A percentile compares a stretch with the other conserved stretches of the same genome.
Evolutionary conservation across 1,284 basidiomycete species (phyloP).

Genomic region (Moesziomyces sp.): DNA sequence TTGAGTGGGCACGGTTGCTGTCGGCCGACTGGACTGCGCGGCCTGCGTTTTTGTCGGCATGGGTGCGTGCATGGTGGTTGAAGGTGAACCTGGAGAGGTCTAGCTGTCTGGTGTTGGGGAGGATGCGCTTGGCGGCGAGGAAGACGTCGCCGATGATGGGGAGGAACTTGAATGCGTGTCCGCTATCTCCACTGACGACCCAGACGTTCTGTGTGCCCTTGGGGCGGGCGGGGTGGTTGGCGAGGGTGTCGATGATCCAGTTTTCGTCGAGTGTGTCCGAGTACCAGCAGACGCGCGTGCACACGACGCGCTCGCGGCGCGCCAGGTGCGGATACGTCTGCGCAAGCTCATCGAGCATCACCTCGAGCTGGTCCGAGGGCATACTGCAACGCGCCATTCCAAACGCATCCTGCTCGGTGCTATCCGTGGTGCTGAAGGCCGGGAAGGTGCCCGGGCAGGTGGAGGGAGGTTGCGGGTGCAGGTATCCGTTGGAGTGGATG

Average conservation of each 20-base stretch:
- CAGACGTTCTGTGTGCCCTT: conserved; percentile 64
- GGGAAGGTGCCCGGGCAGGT: conserved; percentile 29
- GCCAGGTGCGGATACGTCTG: conserved; percentile 77
- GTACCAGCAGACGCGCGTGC: conserved; percentile 85
- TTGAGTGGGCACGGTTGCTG: conserved; percentile 16
- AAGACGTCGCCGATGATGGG: conserved; percentile 83
- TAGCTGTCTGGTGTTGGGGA: conserved; percentile 9
- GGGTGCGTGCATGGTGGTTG: conserved; percentile 32
- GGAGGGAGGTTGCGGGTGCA: conserved; percentile 69
- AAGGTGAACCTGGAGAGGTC: conserved; percentile 40
- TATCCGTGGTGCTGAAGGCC: conserved; percentile 16
- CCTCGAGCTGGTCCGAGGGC: conserved; percentile 72
- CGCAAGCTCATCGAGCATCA: conserved; percentile 73
- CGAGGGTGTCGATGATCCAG: conserved; percentile 71
- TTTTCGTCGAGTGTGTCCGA: conserved; percentile 69
- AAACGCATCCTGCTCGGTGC: conserved; percentile 7
- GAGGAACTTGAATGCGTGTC: conserved; percentile 75
- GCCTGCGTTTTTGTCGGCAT: not conserved
- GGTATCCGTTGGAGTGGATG: conserved; percentile 76
- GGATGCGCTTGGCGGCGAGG: conserved; percentile 70
- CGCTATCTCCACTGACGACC: conserved; percentile 70
- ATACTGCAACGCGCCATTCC: conserved; percentile 68
- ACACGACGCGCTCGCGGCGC: conserved; percentile 69
- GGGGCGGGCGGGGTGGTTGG: conserved; percentile 52
- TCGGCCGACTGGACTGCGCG: conserved; percentile 16